phyloP scores from a whole-genome alignment of 805 yeast genomes.

The Kuraishia piskuri region DNA sequence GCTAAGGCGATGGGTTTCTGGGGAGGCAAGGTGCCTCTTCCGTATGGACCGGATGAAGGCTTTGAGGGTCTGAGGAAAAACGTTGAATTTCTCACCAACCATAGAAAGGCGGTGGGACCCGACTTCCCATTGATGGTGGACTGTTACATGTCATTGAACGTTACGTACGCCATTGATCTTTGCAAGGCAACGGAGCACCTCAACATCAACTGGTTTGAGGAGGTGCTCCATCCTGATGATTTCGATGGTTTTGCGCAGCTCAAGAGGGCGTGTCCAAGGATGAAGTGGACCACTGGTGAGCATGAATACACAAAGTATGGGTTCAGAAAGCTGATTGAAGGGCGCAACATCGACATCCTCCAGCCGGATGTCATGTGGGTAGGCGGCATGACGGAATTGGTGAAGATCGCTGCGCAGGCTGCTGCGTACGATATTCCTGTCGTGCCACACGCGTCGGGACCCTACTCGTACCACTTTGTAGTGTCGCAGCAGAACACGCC shows the following conservation, averaged over 20 bases:
- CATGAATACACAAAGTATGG: constrained; percentile 45
- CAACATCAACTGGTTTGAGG: constrained; percentile 46
- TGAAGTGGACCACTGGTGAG: constrained; percentile 45
- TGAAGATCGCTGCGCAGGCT: constrained; percentile 38
- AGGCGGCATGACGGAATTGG: constrained; percentile 40
- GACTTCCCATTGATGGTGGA: constrained; percentile 47
- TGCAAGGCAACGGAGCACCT: constrained; percentile 34
- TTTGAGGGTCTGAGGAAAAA: constrained; percentile 34
- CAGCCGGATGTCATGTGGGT: constrained; percentile 51
- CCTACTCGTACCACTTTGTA: constrained; percentile 42
- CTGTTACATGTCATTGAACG: constrained; percentile 43
- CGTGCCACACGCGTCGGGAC: constrained; percentile 47
- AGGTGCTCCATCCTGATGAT: constrained; percentile 43
- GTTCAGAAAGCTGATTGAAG: constrained; percentile 41
- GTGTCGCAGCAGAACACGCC: constrained; percentile 41
- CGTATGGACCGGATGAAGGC: constrained; percentile 45
- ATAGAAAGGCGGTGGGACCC: constrained; percentile 38
- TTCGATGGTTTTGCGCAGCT: constrained; percentile 36
- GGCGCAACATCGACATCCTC: constrained; percentile 36
- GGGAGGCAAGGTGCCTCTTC: constrained; percentile 46
- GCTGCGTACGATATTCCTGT: constrained; percentile 46
- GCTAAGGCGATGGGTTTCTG: constrained; percentile 43
- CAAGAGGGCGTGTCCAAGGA: constrained; percentile 36
- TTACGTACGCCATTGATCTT: constrained; percentile 37
- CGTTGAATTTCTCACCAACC: constrained; percentile 33